Percentiles rank a stretch among this genome's conserved stretches.
phyloP scores from a whole-genome alignment of 805 yeast genomes.

The Saturnispora bothae region DNA sequence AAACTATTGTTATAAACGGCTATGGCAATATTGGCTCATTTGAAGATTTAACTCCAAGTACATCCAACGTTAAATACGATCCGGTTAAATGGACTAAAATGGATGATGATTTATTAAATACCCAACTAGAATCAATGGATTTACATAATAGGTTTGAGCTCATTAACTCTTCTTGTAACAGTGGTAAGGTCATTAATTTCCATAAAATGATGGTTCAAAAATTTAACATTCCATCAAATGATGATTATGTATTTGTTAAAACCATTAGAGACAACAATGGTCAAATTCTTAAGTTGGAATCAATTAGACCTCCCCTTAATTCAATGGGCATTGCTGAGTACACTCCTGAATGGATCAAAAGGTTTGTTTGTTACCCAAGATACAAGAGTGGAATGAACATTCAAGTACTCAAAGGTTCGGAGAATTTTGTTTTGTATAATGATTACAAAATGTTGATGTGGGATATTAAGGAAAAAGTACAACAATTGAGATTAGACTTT shows the following conservation, averaged over 20 bases:
- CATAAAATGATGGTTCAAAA: slow-evolving; percentile 14
- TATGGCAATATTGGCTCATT: slow-evolving; percentile 1
- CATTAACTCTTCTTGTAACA: slow-evolving; percentile 2
- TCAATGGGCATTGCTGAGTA: slow-evolving; percentile 12
- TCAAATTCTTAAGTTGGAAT: slow-evolving; percentile 29
- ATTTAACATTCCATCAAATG: slow-evolving; percentile 9
- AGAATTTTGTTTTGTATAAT: slow-evolving; percentile 21
- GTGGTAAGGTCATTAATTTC: slow-evolving; percentile 11
- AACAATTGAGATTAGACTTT: neutral
- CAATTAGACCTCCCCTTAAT: slow-evolving; percentile 16
- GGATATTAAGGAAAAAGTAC: slow-evolving; percentile 20
- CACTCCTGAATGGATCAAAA: slow-evolving; percentile 29
- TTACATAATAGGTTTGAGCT: neutral
- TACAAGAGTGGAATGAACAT: slow-evolving; percentile 36
- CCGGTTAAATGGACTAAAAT: slow-evolving; percentile 5
- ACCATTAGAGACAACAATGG: slow-evolving; percentile 32
- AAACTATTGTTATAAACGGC: slow-evolving; percentile 8
- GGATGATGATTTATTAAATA: neutral
- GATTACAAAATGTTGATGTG: slow-evolving; percentile 22
- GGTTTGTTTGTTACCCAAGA: slow-evolving; percentile 32
- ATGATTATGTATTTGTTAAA: slow-evolving; percentile 27
- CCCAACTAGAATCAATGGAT: neutral
- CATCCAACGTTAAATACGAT: slow-evolving; percentile 5
- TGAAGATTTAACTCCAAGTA: neutral
- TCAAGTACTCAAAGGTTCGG: slow-evolving; percentile 19